Percentiles rank a stretch among this genome's conserved stretches.
These are phyloP conservation scores for Lomentospora prolificans DNA, from an alignment of 2,329 filamentous ascomycete species.

Conservation along the genomic window DNA sequence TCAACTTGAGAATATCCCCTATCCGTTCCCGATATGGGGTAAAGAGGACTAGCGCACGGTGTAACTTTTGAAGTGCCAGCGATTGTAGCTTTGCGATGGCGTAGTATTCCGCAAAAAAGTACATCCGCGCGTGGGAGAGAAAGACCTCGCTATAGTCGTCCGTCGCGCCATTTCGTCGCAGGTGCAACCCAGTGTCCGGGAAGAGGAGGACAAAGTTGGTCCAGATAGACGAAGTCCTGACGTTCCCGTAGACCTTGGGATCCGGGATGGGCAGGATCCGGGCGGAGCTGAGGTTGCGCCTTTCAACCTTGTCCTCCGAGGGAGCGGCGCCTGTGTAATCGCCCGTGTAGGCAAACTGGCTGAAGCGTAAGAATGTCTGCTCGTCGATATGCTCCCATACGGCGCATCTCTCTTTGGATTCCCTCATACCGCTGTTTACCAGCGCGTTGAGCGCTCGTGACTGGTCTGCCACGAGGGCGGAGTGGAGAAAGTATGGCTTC, in stretches of 20 bases:
- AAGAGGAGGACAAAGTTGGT: not conserved
- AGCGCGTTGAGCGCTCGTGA: not conserved
- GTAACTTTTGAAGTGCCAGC: not conserved
- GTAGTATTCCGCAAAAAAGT: not conserved
- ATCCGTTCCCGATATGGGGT: not conserved
- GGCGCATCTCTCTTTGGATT: not conserved
- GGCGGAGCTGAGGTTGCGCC: not conserved
- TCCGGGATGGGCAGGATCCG: not conserved
- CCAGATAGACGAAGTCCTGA: not conserved
- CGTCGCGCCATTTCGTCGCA: not conserved
- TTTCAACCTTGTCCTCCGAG: not conserved
- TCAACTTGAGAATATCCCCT: not conserved
- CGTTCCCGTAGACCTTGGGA: not conserved
- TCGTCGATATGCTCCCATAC: not conserved
- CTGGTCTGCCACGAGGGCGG: not conserved
- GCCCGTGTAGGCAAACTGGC: not conserved
- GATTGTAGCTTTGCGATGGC: not conserved
- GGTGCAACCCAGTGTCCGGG: not conserved
- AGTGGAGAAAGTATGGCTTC: not conserved
- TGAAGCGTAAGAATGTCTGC: not conserved
- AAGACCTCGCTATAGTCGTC: not conserved
- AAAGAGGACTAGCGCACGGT: not conserved
- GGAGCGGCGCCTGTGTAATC: not conserved
- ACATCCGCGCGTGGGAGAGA: not conserved
- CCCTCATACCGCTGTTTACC: not conserved